Base-by-base conservation (phyloP, 768 basidiomycete genomes). In the Hygrophorus pudorinus region DNA sequence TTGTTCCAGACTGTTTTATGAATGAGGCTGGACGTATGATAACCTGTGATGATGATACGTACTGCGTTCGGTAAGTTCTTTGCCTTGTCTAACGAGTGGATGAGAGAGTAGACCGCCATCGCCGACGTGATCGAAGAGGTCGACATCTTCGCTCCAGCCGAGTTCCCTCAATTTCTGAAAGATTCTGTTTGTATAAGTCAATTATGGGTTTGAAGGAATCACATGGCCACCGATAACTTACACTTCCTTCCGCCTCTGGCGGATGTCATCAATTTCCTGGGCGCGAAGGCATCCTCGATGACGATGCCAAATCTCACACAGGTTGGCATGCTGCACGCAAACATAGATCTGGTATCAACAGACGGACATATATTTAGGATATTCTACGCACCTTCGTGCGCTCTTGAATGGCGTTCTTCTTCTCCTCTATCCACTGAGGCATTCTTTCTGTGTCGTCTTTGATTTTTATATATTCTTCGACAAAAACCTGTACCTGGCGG, bases 51-150 rank as follows among this genome's bases (percentile, higher is more conserved):
- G 17, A 28, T 8, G 49, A n/a, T 46, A 61, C 72, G 36, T 54
- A 78, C 77, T 70, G 39, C 72, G 68, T 20, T 67, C 58, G 2
- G 76, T 78, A 44, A 79, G 55, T 11, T 61, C 67, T 43, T 65
- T 66, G 0, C 77, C 68, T 50, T 67, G 62, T 50, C 65, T 72
- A 42, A 76, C 76, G 2, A 68, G 60, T 37, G 55, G 65, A 40
- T 75, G 75, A 10, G 62, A 55, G 16, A 49, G 54, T 16, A 78
- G 42, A 11, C 37, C 27, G 17, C 48, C 36, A 2, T 27, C 29
- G 18, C 38, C 29, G 5, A 38, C 11, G 14, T 18, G 14, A 20
- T 50, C 40, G 9, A 52, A 32, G 28, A 45, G 41, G 17, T 38
- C 37, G 10, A 56, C 42, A 29, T 54, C 55, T 29, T 48, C 47